Base-by-base conservation (phyloP, 805 yeast species). In the Monosporozyma servazzii region DNA sequence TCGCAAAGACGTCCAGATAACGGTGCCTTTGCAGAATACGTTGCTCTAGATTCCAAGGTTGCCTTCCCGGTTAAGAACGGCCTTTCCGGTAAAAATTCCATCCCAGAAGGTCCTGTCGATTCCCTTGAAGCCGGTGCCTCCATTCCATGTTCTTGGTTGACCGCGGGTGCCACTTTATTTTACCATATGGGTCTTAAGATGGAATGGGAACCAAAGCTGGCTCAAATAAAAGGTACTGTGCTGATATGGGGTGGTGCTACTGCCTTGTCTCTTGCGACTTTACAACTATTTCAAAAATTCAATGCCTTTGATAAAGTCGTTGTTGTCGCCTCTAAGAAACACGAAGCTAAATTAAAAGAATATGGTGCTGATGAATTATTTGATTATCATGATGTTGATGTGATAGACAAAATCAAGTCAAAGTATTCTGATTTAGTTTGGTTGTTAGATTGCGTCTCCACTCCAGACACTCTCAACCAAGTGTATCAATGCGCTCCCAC, bases 241-340 rank as follows among this genome's bases (percentile, higher is more conserved):
- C 61, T 81, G 45, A 70, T 81, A 45, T 79, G 82, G 81, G 82
- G 84, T 59, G 89, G 85, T 55, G 78, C 87, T n/a, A 74, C 85
- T 25, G 74, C 83, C 13, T 73, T 81, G 13, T 88, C 88, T 21
- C 69, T 68, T 45, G 44, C 69, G 20, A 79, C 80, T 11, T 74
- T 81, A 49, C 89, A 84, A 70, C 54, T 80, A 41, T 82, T 82
- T 17, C 76, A 76, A 55, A 58, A 68, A 25, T 54, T 75, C 11
- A 56, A 57, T 30, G 78, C 75, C 11, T 71, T 58, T 57, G 48
- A 56, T 3, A 71, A 69, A 39, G 74, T 77, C 48, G 62, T 75
- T 46, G 73, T 74, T 2, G 73, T 77, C 27, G 80, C 84, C 11
- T 75, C 81, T 3, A 58, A 66, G 51, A 73, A 73, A 57, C 67